A percentile compares a stretch with the other conserved stretches of the same genome.
These are phyloP conservation scores for Raddia guianensis DNA, from an alignment of 176 grass and related monocot species.

Conservation along the genomic window DNA sequence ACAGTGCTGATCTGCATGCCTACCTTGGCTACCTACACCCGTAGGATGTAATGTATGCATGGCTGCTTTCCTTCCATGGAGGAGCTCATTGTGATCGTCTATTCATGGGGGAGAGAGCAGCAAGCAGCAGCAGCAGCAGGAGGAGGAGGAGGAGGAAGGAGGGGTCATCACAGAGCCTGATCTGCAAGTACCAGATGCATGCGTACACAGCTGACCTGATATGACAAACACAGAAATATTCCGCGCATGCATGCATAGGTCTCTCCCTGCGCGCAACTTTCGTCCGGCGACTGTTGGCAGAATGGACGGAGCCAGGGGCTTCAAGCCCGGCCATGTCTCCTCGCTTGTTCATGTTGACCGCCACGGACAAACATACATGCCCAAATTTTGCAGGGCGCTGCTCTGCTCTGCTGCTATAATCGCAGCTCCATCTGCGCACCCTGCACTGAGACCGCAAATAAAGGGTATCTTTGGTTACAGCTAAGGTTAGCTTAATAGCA, in stretches of 20 bases:
- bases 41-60: slow-evolving; percentile 20
- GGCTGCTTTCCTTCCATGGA: background rate
- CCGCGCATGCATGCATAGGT: slow-evolving; percentile 26
- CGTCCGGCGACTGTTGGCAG: slow-evolving; percentile 24
- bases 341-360: slow-evolving; percentile 44
- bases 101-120: background rate
- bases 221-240: slow-evolving; percentile 51
- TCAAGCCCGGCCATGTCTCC: slow-evolving; percentile 27
- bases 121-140: background rate
- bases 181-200: background rate
- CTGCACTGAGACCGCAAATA: background rate
- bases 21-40: background rate
- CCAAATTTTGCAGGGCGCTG: slow-evolving; percentile 34
- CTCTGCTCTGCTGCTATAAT: background rate
- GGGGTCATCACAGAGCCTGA: background rate
- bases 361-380: slow-evolving; percentile 34
- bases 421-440: background rate
- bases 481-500: background rate
- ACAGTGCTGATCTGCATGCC: slow-evolving; percentile 3
- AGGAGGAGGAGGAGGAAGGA: too few relatives aligned
- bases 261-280: slow-evolving; percentile 13
- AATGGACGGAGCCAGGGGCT: slow-evolving; percentile 37
- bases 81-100: background rate
- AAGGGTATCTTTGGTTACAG: too few relatives aligned
- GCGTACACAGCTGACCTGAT: background rate